Evolutionary conservation across 305 asterid species (phyloP).

Genomic region (Lippia alba): DNA sequence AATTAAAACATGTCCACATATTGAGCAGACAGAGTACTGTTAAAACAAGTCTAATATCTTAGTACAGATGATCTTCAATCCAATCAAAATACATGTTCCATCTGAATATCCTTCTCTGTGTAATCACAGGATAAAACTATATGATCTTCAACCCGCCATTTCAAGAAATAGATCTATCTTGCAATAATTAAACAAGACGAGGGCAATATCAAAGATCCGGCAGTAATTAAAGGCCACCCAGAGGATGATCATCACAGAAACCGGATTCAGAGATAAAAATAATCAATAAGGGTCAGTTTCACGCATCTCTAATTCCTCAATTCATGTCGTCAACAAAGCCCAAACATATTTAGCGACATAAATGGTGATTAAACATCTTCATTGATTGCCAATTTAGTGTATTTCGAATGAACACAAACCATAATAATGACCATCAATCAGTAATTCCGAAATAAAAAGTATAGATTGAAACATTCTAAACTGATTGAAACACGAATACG

Average conservation of each 20-base stretch:
- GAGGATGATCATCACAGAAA: conserved; percentile 1
- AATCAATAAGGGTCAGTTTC: not conserved
- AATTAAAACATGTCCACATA: not conserved
- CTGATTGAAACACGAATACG: not conserved
- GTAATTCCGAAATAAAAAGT: not conserved
- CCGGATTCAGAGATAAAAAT: not conserved
- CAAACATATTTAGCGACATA: not conserved
- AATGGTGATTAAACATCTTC: not conserved
- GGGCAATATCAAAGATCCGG: not conserved
- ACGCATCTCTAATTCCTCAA: not conserved
- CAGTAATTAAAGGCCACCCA: not conserved
- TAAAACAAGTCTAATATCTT: not conserved
- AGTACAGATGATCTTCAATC: not conserved
- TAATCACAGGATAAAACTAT: no score
- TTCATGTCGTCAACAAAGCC: not conserved
- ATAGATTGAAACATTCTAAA: not conserved
- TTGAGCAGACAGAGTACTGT: not conserved
- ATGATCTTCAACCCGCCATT: no score
- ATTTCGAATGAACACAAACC: not conserved
- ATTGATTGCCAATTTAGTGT: not conserved
- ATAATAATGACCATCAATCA: not conserved
- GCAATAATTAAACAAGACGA: conserved; percentile 1
- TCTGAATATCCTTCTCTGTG: no score
- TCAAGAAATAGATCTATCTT: not conserved
- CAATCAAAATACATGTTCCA: conserved; percentile 1